Conservation (phyloP, 495 filamentous ascomycete genomes). For the Chlorociboria aeruginascens region DNA sequence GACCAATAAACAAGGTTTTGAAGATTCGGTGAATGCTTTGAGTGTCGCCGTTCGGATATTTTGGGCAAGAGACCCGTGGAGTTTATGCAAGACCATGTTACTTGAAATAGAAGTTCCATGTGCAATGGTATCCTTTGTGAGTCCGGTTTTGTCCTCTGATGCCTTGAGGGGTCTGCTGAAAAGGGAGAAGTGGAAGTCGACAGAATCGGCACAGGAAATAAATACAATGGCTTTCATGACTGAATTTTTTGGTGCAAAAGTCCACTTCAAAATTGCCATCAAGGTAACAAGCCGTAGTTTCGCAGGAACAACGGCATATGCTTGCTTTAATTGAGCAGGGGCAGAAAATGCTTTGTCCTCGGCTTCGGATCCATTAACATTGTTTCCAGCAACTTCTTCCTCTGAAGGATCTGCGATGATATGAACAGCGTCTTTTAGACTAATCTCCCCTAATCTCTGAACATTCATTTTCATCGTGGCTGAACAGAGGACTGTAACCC, state of each 20-base stretch:
- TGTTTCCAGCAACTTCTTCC: conserved; percentile 31
- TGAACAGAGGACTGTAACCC: conserved; percentile 87
- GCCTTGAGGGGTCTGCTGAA: conserved; percentile 42
- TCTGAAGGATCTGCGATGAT: conserved; percentile 57
- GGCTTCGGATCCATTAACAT: conserved; percentile 20
- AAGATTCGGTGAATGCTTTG: conserved; percentile 54
- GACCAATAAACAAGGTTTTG: conserved; percentile 64
- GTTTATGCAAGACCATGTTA: conserved; percentile 56
- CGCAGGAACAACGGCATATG: conserved; percentile 72
- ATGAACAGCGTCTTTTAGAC: conserved; percentile 82
- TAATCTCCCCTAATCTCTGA: conserved; percentile 82
- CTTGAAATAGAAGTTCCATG: conserved; percentile 37
- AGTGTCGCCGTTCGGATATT: conserved; percentile 76
- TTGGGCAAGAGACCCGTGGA: conserved; percentile 91
- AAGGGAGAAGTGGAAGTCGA: conserved; percentile 92
- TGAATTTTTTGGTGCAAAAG: conserved; percentile 75
- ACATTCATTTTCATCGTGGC: conserved; percentile 97
- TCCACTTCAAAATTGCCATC: conserved; percentile 66
- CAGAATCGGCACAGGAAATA: conserved; percentile 90
- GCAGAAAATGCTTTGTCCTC: conserved; percentile 61
- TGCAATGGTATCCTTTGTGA: conserved; percentile 39
- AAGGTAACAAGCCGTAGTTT: conserved; percentile 85
- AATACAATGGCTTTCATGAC: conserved; percentile 95
- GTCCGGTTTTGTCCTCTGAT: conserved; percentile 7
- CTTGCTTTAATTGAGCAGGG: conserved; percentile 85